These are phyloP conservation scores for Pichia inconspicua DNA, from an alignment of 1,139 yeast species.

Conservation along the genomic window DNA sequence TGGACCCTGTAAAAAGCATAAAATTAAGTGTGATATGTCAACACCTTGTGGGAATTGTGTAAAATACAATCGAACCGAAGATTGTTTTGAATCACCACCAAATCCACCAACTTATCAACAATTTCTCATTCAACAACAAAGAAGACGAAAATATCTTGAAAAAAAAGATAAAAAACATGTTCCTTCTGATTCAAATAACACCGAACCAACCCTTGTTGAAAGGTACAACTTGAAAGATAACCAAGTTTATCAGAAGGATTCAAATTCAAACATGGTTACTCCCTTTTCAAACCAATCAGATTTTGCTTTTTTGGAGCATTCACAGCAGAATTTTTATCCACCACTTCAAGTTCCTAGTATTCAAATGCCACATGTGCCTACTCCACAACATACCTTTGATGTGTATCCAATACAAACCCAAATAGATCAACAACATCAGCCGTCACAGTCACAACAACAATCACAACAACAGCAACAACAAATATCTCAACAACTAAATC, in stretches of 20 bases:
- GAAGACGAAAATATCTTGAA: slow-evolving; percentile 13
- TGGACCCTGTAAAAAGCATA: slow-evolving; percentile 48
- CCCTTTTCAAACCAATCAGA: background rate
- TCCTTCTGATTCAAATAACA: background rate
- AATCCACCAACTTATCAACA: slow-evolving; percentile 36
- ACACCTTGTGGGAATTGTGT: slow-evolving; percentile 45
- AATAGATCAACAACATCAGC: background rate
- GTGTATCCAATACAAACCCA: background rate
- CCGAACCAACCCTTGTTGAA: background rate
- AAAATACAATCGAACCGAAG: slow-evolving; percentile 33
- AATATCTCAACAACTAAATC: background rate
- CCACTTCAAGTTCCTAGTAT: background rate
- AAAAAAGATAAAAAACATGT: slow-evolving; percentile 1
- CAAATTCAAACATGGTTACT: background rate
- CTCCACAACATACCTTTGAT: background rate
- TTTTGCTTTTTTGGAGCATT: background rate
- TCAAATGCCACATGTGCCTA: too few species aligned
- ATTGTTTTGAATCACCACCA: slow-evolving; percentile 38
- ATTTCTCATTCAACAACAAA: slow-evolving; percentile 13
- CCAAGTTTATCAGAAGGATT: background rate
- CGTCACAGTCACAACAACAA: background rate
- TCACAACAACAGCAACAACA: background rate
- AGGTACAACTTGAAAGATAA: background rate
- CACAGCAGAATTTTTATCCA: background rate
- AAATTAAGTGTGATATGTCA: slow-evolving; percentile 46